Base-by-base conservation (phyloP, 1,284 basidiomycete genomes). In the Anthracocystis setariae region DNA sequence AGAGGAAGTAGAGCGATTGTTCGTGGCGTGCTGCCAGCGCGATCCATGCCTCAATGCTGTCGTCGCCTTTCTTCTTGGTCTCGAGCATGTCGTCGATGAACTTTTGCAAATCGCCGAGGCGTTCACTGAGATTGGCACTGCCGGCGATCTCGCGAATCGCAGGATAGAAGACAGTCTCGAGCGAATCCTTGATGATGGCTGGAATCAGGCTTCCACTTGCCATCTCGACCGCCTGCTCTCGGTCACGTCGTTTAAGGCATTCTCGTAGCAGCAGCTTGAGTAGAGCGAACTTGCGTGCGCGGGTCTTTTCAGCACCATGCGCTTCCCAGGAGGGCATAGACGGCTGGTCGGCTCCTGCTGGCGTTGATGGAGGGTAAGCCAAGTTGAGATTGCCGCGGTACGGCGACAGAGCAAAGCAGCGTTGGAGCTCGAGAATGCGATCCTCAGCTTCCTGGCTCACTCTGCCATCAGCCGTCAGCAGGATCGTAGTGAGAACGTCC, bases 201-300 rank as follows among this genome's bases (percentile, higher is more conserved):
- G 74, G 73, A 39, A 82, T 66, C 40, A 80, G 46, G 29, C 66
- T 71, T 24, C 78, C 73, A 51, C 71, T 72, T 3, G 80, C 73
- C 35, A 81, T 55, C 42, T 75, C 67, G n/a, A 74, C 68, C 17
- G 76, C 73, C 53, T 76, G 62, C 56, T 78, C 73, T 27, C 78
- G 62, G 56, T 82, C 81, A n/a, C 78, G 77, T 33, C 70, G 73
- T 56, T 77, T 73, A 21, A 81, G 73, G 35, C 46, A 46, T 50
- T 80, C 77, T 25, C 81, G 75, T 10, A 82, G 64, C 38, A 72
- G 68, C 25, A 82, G 68, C 62, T 81, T 81, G 38, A 79, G 69
- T 51, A 71, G 64, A 13, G 81, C 78, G 57, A 79, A 82, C 46
- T 78, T 77, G 40, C 71, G 71, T n/a, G 81, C 81, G 13, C 74